Base-by-base conservation (phyloP, 495 filamentous ascomycete genomes). In the Daldinia grandis region DNA sequence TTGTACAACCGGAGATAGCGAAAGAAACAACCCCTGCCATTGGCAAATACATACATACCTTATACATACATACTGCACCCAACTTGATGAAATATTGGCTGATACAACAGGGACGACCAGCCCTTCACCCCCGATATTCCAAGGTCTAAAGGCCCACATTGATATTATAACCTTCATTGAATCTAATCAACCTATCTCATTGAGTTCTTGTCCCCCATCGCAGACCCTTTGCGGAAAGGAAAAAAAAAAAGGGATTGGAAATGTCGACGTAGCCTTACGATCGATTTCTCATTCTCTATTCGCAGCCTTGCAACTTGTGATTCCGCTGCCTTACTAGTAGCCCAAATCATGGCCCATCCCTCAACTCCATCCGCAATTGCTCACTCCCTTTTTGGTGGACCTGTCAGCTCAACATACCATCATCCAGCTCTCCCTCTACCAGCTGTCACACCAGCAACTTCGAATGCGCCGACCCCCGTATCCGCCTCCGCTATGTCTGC, bases 401-500 rank as follows among this genome's bases (percentile, higher is more conserved):
- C 71, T 21, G 38, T 44, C 62, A 60, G 61, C 65, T 65, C 56
- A 7, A 64, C 62, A 38, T 19, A 57, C 40, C 44, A 38, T 64
- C 35, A 68, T 17, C 50, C 69, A 64, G 25, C 70, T 79, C 69
- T 72, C 14, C 50, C 76, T 51, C 47, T 73, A 14, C 58, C 73
- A 14, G 61, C 76, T 51, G 35, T 55, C 21, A 76, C 73, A 31
- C 58, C 74, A 4, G 76, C 74, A 12, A 68, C 42, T 17, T 71
- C 76, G 19, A 67, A 69, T 58, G 76, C 72, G 14, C 77, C 76
- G 53, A 83, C 80, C 15, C 83, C 86, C n/a, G 84, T 81, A 47
- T 79, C 83, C 21, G 78, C 84, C 50, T 79, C 83, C 17, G 77
- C 84, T 27, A 83, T 80, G 53, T 79, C 82, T 33, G 83, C 82